These are phyloP conservation scores for Phellinidium pouzarii DNA, from an alignment of 1,284 basidiomycete genomes.

Conservation along the genomic window DNA sequence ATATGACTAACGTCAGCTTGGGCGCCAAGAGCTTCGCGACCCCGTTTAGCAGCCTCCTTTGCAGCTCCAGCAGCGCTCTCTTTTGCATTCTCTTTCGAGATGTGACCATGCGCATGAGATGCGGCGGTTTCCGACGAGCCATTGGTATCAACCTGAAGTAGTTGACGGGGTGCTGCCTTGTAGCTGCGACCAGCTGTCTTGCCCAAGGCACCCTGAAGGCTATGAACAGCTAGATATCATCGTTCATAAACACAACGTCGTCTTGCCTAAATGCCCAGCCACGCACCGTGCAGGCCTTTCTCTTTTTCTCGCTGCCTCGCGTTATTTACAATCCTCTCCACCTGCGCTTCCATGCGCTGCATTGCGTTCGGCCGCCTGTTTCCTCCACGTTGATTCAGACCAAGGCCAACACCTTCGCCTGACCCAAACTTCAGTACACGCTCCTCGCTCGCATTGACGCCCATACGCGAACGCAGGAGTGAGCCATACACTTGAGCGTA, in stretches of 20 bases:
- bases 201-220: conserved; percentile 92
- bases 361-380: conserved; percentile 85
- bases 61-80: conserved; percentile 44
- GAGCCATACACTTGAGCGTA: conserved; percentile 96
- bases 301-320: conserved; percentile 82
- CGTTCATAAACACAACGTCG: not conserved
- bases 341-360: conserved; percentile 96
- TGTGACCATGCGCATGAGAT: conserved; percentile 49
- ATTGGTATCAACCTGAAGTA: conserved; percentile 77
- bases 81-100: conserved; percentile 47
- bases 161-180: conserved; percentile 91
- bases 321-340: conserved; percentile 93
- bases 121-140: conserved; percentile 44
- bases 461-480: conserved; percentile 70
- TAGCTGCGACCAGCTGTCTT: conserved; percentile 89
- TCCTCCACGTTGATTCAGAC: conserved; percentile 58
- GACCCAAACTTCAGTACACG: conserved; percentile 78
- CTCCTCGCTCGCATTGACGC: conserved; percentile 61
- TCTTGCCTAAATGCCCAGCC: not conserved
- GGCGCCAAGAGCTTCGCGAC: conserved; percentile 57
- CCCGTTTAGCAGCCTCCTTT: conserved; percentile 65
- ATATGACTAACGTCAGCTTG: conserved; percentile 40
- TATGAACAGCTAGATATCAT: conserved; percentile 50
- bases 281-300: conserved; percentile 63
- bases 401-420: conserved; percentile 76